Evolutionary conservation across 768 basidiomycete species (phyloP), one percentile per base, ranked within the genome.

Genomic region (Amanita exitialis): DNA sequence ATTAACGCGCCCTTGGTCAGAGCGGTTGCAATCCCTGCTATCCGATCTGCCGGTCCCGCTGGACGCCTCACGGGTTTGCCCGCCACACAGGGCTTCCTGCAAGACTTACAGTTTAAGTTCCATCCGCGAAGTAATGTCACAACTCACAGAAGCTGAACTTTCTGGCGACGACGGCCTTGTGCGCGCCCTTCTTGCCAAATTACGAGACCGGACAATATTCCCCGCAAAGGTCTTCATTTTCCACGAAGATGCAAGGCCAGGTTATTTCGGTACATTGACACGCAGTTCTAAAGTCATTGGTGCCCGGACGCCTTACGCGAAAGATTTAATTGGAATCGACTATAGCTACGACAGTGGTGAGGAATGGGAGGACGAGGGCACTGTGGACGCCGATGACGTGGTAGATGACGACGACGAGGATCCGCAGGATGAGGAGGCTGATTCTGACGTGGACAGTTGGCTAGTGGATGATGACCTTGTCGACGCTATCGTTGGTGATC

Each of bases 231-330:
- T 83, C 2, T 71, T 98, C 36, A 82, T 89, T 53, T 98, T 96
- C 65, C 67, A 72, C 13, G 84, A 85, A 52, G 91, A 98, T 63
- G 74, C 77, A 0, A 80, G 96, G 44, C 95, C 96, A 10, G 92
- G 92, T 1, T 98, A 95, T 66, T 86, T 82, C 59, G 95, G 94
- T 18, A 98, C 96, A 5, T 97, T 90, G 85, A 93, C 92, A 6
- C 83, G 86, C 49, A 79, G 73, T 53, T 94, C 92, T 12, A 72
- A 73, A 15, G 66, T 79, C 30, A 80, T 98, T 53, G 86, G 91
- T 0, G 84, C 93, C 1, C 81, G 96, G 13, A 79, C 76, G 15
- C 94, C 96, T 1, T 85, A 95, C 54, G 80, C 76, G 2, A 78
- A 79, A 56, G 96, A 99, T 59, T 71, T 79, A 9, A 69, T 84